Evolutionary conservation across 352 stramenopile genomes (phyloP).

Genomic region (Chrysophaeum taylorii): DNA sequence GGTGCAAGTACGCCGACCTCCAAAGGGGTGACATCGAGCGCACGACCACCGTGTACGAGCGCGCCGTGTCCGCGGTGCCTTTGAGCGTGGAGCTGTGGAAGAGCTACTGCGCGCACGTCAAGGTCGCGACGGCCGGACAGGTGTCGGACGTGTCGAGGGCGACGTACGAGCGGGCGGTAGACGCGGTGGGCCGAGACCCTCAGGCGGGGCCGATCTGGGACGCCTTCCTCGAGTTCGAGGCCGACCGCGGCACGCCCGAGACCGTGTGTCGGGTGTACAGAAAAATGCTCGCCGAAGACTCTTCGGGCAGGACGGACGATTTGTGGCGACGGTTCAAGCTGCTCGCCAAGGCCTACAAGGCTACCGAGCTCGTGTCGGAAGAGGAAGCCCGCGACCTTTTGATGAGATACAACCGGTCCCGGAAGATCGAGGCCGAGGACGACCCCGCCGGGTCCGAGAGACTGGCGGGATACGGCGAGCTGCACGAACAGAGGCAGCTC

Average conservation of each 20-base stretch:
- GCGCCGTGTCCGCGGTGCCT: constrained; percentile 2
- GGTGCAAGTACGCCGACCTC: constrained; percentile 21
- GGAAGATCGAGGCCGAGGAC: constrained; percentile 12
- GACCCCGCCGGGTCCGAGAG: background rate
- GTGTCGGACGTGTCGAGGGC: background rate
- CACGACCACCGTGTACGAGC: background rate
- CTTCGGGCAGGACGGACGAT: background rate
- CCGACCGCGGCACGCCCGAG: background rate
- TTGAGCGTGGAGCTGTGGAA: constrained; percentile 5
- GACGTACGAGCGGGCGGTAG: background rate
- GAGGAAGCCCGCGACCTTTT: background rate
- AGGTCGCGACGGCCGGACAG: background rate
- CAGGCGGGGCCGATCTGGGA: background rate
- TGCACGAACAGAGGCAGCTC: constrained; percentile 16
- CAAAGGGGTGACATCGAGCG: background rate
- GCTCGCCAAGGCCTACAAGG: background rate
- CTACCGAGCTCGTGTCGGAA: background rate
- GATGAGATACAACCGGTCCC: background rate
- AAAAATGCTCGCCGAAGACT: background rate
- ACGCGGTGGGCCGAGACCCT: background rate
- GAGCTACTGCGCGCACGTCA: background rate
- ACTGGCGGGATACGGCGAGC: constrained; percentile 16
- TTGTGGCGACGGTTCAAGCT: background rate
- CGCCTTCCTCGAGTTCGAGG: constrained; percentile 10
- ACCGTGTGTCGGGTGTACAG: background rate